Evolutionary conservation across 2,329 filamentous ascomycete species (phyloP).

Genomic region (Phialemonium atrogriseum): DNA sequence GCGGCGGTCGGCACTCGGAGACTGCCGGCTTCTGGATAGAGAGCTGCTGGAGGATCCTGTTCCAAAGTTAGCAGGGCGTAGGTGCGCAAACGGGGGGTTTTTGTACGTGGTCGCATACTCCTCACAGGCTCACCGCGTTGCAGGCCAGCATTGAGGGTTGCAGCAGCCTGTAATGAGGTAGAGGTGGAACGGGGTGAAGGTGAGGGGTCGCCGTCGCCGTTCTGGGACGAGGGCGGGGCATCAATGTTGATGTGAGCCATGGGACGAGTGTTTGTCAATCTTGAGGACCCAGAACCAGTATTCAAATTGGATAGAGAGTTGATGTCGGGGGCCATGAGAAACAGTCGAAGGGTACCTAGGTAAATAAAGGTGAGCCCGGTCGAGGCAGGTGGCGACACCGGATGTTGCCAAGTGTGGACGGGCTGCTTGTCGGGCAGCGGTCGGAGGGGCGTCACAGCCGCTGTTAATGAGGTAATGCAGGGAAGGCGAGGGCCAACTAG

Average conservation of each 20-base stretch:
- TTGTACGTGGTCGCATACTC: constrained; percentile 34
- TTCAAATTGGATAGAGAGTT: constrained; percentile 49
- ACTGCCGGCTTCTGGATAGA: constrained; percentile 33
- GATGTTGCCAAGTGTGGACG: no score
- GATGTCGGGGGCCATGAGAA: constrained; percentile 51
- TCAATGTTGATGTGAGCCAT: constrained; percentile 24
- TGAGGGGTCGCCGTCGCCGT: constrained; percentile 41
- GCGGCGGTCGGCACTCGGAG: constrained; percentile 46
- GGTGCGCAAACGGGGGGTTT: no score
- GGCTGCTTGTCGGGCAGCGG: no score
- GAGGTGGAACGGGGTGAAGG: constrained; percentile 58
- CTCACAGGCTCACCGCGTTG: constrained; percentile 51
- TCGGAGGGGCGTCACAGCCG: no score
- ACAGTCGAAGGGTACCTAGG: no score
- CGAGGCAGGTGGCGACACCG: no score
- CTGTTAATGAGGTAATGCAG: no score
- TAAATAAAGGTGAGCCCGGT: no score
- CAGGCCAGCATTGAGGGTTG: constrained; percentile 69
- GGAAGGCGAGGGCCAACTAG: no score
- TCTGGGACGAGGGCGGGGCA: constrained; percentile 16
- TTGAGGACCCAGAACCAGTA: constrained; percentile 21
- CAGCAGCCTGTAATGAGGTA: constrained; percentile 66
- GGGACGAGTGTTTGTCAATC: constrained; percentile 17
- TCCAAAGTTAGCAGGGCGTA: constrained; percentile 4
- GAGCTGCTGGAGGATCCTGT: constrained; percentile 46